Evolutionary conservation across 441 rosid species (phyloP), one percentile per base, ranked within the genome.

Genomic region (Mallotus repandus): DNA sequence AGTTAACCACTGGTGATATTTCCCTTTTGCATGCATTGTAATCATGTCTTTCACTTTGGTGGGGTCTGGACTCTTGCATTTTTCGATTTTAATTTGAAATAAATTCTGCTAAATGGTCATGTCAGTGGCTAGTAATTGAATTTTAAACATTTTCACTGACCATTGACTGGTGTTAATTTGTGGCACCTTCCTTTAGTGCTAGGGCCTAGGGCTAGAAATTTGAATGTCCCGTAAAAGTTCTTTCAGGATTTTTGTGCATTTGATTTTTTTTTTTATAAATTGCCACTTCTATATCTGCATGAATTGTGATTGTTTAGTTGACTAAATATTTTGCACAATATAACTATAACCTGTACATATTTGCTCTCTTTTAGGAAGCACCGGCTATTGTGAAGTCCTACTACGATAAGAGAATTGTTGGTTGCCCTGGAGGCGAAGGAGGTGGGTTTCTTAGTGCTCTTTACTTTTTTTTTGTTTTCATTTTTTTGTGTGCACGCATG

Each of bases 371-470:
- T 89, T 62, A 91, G 97, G 94, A 86, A 76, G 79, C 83, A 70
- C 96, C 96, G 46, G 92, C 93, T 54, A 86, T 90, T 35, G 72
- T 92, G 63, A 83, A 88, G 84, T 90, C 96, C 52, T 86, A 86
- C 78, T 88, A 86, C 72, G 89, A 88, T 81, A 86, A 81, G 88
- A 88, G 96, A 88, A 84, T 90, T 72, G 90, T 92, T 80, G 96
- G 96, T 77, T 92, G 96, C 77, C 93, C 93, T 1, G 96, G 96
- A 55, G 98, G 87, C 74, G 97, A 88, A 88, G 97, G 86, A 73
- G 97, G 98, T 88, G 79, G 19, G 86, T 81, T 68, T 66, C 71
- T 62, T 16, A 68, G 35, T 61, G 57, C 43, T 35, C 4, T 13
- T 13, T n/a, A 64, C 38, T 25, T 38, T 56, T 56, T 45, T 29